Evolutionary conservation across 1,139 yeast species (phyloP).

Genomic region (Schwanniomyces etchellsii): DNA sequence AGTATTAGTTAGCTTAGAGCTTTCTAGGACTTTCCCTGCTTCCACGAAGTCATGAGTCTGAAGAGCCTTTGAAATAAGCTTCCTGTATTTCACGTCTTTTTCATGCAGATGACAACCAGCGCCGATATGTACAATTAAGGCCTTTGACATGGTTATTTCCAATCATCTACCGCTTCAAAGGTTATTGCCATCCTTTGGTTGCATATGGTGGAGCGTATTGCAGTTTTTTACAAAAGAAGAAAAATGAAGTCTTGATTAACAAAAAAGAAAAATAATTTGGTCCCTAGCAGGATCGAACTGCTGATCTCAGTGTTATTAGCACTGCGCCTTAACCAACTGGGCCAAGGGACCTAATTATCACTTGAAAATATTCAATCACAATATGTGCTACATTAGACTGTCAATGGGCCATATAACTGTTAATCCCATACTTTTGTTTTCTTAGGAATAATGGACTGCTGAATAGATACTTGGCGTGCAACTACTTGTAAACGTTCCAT

Average conservation of each 20-base stretch:
- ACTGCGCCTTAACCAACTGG: slow-evolving; percentile 90
- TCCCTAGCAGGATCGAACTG: slow-evolving; percentile 87
- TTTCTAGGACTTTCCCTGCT: slow-evolving; percentile 33
- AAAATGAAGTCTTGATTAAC: background rate
- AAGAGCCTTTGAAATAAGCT: slow-evolving; percentile 19
- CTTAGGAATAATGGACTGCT: too few relatives aligned
- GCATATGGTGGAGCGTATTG: too few relatives aligned
- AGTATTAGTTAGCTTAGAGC: slow-evolving; percentile 44
- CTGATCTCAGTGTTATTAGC: slow-evolving; percentile 83
- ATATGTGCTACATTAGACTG: background rate
- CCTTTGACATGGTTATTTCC: background rate
- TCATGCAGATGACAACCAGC: slow-evolving; percentile 30
- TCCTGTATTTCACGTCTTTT: slow-evolving; percentile 14
- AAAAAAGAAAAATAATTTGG: slow-evolving; percentile 32
- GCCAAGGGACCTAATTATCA: slow-evolving; percentile 61
- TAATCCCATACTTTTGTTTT: too few relatives aligned
- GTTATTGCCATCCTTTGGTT: too few relatives aligned
- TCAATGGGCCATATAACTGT: too few relatives aligned
- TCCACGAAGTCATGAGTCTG: slow-evolving; percentile 8
- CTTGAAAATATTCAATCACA: background rate
- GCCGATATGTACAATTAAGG: slow-evolving; percentile 31
- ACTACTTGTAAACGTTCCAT: too few relatives aligned
- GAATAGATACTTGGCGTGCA: too few relatives aligned
- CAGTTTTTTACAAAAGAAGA: background rate
- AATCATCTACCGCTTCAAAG: slow-evolving; percentile 1